phyloP scores from a whole-genome alignment of 257 asterid species.

The Scutellaria galericulata region DNA sequence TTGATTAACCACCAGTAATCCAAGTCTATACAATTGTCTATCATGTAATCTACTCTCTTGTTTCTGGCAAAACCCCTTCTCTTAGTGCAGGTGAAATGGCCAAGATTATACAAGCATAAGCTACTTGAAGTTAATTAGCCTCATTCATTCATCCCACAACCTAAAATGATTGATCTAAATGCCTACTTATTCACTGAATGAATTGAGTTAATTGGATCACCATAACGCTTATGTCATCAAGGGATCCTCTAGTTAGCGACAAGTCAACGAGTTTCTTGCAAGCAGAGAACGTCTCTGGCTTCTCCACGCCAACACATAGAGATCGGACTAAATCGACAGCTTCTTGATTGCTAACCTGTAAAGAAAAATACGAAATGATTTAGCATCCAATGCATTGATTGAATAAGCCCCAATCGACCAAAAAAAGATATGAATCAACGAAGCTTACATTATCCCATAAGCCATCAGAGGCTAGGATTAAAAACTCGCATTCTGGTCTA shows the following conservation, averaged over 20 bases:
- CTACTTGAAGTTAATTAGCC: neutral
- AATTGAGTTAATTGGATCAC: conserved; percentile 60
- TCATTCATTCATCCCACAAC: neutral
- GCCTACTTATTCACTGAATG: conserved; percentile 28
- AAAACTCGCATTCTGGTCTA: conserved; percentile 65
- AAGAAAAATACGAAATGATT: conserved; percentile 17
- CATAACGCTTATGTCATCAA: conserved; percentile 72
- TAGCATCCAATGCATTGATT: conserved; percentile 2
- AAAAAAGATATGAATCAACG: too few species aligned
- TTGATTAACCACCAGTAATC: conserved; percentile 23
- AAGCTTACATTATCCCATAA: conserved; percentile 76
- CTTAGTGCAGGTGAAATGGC: too few species aligned
- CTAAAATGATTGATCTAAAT: neutral
- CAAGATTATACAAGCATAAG: too few species aligned
- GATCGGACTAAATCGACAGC: conserved; percentile 68
- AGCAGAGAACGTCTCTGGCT: conserved; percentile 51
- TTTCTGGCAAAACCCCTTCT: conserved; percentile 34
- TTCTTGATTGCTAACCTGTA: conserved; percentile 82
- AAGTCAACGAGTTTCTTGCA: conserved; percentile 74
- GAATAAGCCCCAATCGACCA: neutral
- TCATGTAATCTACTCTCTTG: conserved; percentile 27
- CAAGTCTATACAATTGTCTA: conserved; percentile 20
- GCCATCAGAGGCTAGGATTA: conserved; percentile 88
- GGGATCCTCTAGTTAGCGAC: conserved; percentile 69
- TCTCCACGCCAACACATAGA: conserved; percentile 47